Conservation (phyloP, 176 grass and related monocot species). For the Carex littledalei region DNA sequence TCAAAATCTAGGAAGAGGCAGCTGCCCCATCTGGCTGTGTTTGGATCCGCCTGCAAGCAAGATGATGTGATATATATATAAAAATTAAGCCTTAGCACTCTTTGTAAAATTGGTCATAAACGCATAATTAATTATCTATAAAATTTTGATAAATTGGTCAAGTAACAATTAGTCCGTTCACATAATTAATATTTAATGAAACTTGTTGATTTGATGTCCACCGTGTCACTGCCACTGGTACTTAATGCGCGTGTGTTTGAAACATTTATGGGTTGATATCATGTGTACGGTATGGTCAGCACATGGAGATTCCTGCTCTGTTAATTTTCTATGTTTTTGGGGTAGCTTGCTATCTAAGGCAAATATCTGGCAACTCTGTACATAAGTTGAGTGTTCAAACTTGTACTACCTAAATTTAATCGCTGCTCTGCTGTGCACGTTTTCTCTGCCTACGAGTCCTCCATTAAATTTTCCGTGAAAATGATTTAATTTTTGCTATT, state of each 20-base stretch:
- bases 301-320: neutral
- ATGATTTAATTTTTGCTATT: no score
- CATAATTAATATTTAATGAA: no score
- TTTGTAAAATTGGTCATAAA: no score
- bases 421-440: neutral
- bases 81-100: no score
- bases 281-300: neutral
- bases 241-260: neutral
- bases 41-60: no score
- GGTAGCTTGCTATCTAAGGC: constrained; percentile 14
- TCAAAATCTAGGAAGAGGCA: no score
- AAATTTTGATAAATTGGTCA: no score
- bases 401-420: neutral
- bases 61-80: no score
- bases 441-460: neutral
- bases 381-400: neutral
- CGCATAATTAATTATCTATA: no score
- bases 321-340: neutral
- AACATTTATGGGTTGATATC: neutral
- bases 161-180: no score
- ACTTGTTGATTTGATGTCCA: no score
- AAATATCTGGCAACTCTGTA: constrained; percentile 12
- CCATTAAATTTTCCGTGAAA: neutral
- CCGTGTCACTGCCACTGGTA: neutral
- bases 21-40: no score